Evolutionary conservation across 2,329 filamentous ascomycete species (phyloP).

Genomic region (Penicillium sp.): DNA sequence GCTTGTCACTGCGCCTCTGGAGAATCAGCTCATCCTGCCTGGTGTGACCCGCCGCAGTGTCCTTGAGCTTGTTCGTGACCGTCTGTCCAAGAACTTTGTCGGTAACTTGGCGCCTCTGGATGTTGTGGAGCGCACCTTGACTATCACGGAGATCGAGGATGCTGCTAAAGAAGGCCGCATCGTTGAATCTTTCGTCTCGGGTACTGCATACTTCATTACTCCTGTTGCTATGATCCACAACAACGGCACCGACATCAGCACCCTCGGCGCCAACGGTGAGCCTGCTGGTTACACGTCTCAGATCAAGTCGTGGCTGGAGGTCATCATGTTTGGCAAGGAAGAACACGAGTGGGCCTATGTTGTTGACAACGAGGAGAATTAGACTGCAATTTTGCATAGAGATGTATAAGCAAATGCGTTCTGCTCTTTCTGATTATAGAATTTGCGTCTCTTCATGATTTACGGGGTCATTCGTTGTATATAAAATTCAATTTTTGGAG

Average conservation of each 20-base stretch:
- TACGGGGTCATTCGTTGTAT: slow-evolving; percentile 9
- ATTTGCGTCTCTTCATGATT: slow-evolving; percentile 10
- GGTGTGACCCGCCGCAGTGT: slow-evolving; percentile 85
- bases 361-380: slow-evolving; percentile 61
- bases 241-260: slow-evolving; percentile 64
- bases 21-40: slow-evolving; percentile 81
- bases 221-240: slow-evolving; percentile 71
- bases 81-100: slow-evolving; percentile 52
- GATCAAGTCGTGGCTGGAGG: slow-evolving; percentile 69
- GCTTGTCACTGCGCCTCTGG: slow-evolving; percentile 81
- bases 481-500: slow-evolving; percentile 10
- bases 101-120: slow-evolving; percentile 71
- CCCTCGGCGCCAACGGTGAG: slow-evolving; percentile 42
- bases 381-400: slow-evolving; percentile 7
- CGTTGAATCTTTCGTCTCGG: slow-evolving; percentile 82
- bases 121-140: slow-evolving; percentile 81
- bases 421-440: background rate
- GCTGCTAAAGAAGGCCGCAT: slow-evolving; percentile 76
- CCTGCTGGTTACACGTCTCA: slow-evolving; percentile 38
- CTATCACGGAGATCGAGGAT: slow-evolving; percentile 75
- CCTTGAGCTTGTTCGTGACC: slow-evolving; percentile 70
- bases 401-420: background rate
- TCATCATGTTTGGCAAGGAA: slow-evolving; percentile 75
- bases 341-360: slow-evolving; percentile 72
- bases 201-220: slow-evolving; percentile 79